Conservation (phyloP, 768 basidiomycete species). For the Termitomyces heimii region DNA sequence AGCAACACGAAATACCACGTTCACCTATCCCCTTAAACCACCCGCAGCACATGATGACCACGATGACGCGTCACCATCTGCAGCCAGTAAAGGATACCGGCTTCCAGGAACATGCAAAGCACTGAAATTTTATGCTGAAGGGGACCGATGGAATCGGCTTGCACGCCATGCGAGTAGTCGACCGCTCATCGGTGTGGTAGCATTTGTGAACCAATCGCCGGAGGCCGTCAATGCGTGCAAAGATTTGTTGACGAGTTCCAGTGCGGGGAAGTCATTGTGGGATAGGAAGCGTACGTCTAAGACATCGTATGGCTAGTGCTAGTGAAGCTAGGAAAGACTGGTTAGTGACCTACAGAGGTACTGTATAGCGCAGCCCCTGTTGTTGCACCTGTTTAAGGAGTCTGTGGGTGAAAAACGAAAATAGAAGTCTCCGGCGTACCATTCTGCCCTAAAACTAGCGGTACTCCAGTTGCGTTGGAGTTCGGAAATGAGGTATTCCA, state of each 20-base stretch:
- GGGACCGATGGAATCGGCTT: conserved; percentile 21
- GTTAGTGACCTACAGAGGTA: conserved; percentile 31
- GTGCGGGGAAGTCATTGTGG: conserved; percentile 38
- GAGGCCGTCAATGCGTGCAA: conserved; percentile 30
- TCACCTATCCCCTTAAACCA: conserved; percentile 23
- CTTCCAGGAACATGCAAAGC: conserved; percentile 17
- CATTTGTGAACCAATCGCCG: conserved; percentile 32
- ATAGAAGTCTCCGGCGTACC: conserved; percentile 17
- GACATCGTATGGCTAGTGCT: background rate
- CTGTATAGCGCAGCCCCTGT: conserved; percentile 33
- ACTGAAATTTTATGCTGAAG: conserved; percentile 31
- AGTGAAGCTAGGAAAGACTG: background rate
- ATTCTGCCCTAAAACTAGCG: conserved; percentile 37
- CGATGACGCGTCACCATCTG: conserved; percentile 21
- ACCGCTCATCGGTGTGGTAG: conserved; percentile 27
- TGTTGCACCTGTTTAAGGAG: conserved; percentile 22
- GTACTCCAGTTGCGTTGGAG: conserved; percentile 37
- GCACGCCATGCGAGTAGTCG: conserved; percentile 30
- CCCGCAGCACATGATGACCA: conserved; percentile 36
- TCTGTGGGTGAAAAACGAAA: background rate
- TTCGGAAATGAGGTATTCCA: conserved; percentile 35
- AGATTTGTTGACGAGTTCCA: conserved; percentile 31
- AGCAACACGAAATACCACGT: conserved; percentile 30
- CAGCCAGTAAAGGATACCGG: conserved; percentile 23
- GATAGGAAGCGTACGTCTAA: conserved; percentile 44